Conservation (phyloP, 768 basidiomycete genomes). For the Zangia roseola region DNA sequence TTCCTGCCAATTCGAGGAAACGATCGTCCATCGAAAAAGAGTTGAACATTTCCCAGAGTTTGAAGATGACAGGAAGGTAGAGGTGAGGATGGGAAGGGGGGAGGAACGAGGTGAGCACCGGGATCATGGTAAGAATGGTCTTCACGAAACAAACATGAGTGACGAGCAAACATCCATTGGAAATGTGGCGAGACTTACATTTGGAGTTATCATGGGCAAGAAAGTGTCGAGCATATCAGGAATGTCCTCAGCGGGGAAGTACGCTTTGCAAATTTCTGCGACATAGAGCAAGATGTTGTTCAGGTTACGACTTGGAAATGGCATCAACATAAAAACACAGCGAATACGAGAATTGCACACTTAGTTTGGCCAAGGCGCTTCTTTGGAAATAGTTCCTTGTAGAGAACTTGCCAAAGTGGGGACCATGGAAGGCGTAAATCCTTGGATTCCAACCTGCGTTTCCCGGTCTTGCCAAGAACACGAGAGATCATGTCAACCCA, state of each 20-base stretch:
- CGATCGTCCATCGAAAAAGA: slow-evolving; percentile 73
- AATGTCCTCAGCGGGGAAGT: slow-evolving; percentile 65
- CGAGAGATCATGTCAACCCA: slow-evolving; percentile 82
- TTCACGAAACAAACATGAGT: slow-evolving; percentile 26
- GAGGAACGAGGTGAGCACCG: slow-evolving; percentile 76
- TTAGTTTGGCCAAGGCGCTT: slow-evolving; percentile 56
- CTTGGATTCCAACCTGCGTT: slow-evolving; percentile 61
- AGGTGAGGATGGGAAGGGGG: slow-evolving; percentile 63
- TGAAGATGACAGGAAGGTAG: slow-evolving; percentile 72
- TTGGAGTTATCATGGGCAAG: slow-evolving; percentile 66
- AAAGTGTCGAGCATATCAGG: slow-evolving; percentile 70
- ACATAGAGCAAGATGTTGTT: slow-evolving; percentile 72
- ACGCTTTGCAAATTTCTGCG: slow-evolving; percentile 70
- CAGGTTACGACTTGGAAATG: slow-evolving; percentile 50
- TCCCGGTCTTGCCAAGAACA: slow-evolving; percentile 65
- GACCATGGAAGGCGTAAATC: slow-evolving; percentile 74
- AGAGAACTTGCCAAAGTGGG: slow-evolving; percentile 71
- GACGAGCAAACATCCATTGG: background rate
- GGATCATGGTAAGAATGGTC: slow-evolving; percentile 70
- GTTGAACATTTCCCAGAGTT: slow-evolving; percentile 77
- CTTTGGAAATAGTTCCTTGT: slow-evolving; percentile 77
- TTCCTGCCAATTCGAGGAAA: slow-evolving; percentile 66
- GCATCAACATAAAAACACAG: slow-evolving; percentile 7
- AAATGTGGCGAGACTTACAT: slow-evolving; percentile 44
- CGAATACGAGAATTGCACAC: slow-evolving; percentile 38